Evolutionary conservation across 805 yeast species (phyloP).

Genomic region (Ogataea neopini): DNA sequence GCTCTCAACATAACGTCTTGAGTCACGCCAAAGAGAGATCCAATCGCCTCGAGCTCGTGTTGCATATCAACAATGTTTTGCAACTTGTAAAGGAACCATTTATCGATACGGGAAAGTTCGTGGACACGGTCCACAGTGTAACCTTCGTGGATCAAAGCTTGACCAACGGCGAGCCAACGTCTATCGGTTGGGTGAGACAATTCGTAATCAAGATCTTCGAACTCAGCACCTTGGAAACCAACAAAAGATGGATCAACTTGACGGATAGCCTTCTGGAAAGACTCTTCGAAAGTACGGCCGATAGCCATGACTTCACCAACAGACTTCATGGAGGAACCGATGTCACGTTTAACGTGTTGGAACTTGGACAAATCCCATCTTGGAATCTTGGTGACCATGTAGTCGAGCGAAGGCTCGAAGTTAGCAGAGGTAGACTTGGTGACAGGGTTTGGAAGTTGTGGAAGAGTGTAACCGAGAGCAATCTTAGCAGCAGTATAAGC

Average conservation of each 20-base stretch:
- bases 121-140: conserved; percentile 92
- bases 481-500: conserved; percentile 99
- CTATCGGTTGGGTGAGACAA: conserved; percentile 90
- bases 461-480: conserved; percentile 91
- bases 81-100: conserved; percentile 92
- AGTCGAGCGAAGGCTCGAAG: conserved; percentile 96
- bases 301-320: conserved; percentile 99
- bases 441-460: conserved; percentile 94
- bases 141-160: conserved; percentile 88
- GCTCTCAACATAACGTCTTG: conserved; percentile 74
- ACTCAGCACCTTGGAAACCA: conserved; percentile 87
- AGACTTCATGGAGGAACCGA: conserved; percentile 96
- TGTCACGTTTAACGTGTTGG: conserved; percentile 90
- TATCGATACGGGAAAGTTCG: conserved; percentile 88
- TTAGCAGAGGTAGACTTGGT: conserved; percentile 95
- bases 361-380: conserved; percentile 97
- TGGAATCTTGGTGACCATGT: conserved; percentile 95
- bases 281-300: conserved; percentile 96
- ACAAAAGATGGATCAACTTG: conserved; percentile 89
- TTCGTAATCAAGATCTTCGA: conserved; percentile 74
- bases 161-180: conserved; percentile 98
- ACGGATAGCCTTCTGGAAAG: conserved; percentile 96
- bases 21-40: conserved; percentile 58
- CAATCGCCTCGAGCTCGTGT: conserved; percentile 69
- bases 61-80: conserved; percentile 92